These are phyloP conservation scores for Vitis rotundifolia DNA, from an alignment of 164 flowering plant species.

Conservation along the genomic window DNA sequence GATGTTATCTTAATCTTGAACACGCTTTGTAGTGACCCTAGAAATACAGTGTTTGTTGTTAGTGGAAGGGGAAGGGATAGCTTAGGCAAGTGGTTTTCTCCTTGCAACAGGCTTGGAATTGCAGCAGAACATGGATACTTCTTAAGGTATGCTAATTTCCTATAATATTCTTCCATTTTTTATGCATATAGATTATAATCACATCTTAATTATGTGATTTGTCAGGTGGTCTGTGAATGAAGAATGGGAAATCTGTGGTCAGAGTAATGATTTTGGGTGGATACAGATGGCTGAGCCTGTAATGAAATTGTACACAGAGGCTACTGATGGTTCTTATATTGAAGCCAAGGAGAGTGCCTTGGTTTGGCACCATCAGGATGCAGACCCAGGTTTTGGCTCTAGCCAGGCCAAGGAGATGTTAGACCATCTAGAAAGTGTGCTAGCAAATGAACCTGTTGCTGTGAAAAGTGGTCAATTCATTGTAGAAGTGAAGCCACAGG, in stretches of 20 bases:
- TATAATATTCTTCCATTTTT: not conserved
- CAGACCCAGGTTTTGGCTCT: slow-evolving; percentile 71
- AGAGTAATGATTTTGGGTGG: slow-evolving; percentile 56
- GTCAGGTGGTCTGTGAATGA: slow-evolving; percentile 48
- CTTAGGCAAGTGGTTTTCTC: slow-evolving; percentile 73
- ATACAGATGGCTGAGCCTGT: slow-evolving; percentile 70
- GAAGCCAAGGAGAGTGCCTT: slow-evolving; percentile 75
- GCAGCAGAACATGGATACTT: slow-evolving; percentile 87
- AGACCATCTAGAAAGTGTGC: slow-evolving; percentile 74
- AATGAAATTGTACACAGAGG: slow-evolving; percentile 65
- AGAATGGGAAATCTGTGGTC: slow-evolving; percentile 56
- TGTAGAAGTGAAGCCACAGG: slow-evolving; percentile 85
- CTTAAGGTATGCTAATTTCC: slow-evolving; percentile 37
- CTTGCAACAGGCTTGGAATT: slow-evolving; percentile 72
- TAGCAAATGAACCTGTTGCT: slow-evolving; percentile 78
- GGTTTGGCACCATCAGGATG: slow-evolving; percentile 79
- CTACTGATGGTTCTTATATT: slow-evolving; percentile 75
- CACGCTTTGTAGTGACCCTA: slow-evolving; percentile 52
- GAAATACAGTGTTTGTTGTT: slow-evolving; percentile 66
- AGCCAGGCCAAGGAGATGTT: slow-evolving; percentile 72
- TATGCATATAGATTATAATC: not conserved
- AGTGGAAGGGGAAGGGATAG: slow-evolving; percentile 76
- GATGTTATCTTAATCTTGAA: slow-evolving; percentile 59
- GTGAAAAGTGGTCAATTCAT: slow-evolving; percentile 71
- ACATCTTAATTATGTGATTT: not conserved